Evolutionary conservation across 2,329 filamentous ascomycete genomes (phyloP), one percentile per base, ranked within the genome.

Genomic region (Colletotrichum sp.): DNA sequence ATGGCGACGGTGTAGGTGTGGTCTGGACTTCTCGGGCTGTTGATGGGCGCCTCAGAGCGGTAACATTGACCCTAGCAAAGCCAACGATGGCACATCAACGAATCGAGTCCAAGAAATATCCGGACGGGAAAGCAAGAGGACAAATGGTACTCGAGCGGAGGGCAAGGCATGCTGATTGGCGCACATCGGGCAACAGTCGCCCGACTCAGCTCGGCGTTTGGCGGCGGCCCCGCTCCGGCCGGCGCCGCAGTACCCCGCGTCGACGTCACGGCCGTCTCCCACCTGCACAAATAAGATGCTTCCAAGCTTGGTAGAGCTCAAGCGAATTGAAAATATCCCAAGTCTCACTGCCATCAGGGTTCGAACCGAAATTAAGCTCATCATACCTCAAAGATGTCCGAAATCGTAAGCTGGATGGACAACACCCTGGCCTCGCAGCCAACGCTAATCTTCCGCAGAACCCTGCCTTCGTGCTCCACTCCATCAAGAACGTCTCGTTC

Each of bases 401-500:
- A 75, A 60, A 62, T 39, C 15, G 72, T 71, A 64, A 71, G 68
- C 28, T 10, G 6, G 52, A 24, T 28, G 3, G 9, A 8, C 21
- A 16, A 28, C 6, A 13, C n/a, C 15, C 34, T 2, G 36, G 21
- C 44, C 21, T 13, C 6, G 26, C 36, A 30, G 15, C 69, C n/a
- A 30, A 44, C 28, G 13, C 68, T 75, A 36, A 71, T 12, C 2
- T 52, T 36, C 28, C 5, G 32, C 30, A 86, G 83, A 90, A 88
- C 79, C 86, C 82, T 1, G 85, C 88, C 9, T 89, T 89, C 76
- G 88, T 89, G 55, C 84, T 90, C 15, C 84, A 84, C 55, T 84
- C 85, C 7, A 79, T 89, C 67, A 84, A 88, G 77, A 82, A 87
- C 34, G 85, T 88, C 66, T 81, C 81, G 10, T 86, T 90, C 64